Evolutionary conservation across 2,329 filamentous ascomycete species (phyloP), one percentile per base, ranked within the genome.

Genomic region (Hirsutella minnesotensis): DNA sequence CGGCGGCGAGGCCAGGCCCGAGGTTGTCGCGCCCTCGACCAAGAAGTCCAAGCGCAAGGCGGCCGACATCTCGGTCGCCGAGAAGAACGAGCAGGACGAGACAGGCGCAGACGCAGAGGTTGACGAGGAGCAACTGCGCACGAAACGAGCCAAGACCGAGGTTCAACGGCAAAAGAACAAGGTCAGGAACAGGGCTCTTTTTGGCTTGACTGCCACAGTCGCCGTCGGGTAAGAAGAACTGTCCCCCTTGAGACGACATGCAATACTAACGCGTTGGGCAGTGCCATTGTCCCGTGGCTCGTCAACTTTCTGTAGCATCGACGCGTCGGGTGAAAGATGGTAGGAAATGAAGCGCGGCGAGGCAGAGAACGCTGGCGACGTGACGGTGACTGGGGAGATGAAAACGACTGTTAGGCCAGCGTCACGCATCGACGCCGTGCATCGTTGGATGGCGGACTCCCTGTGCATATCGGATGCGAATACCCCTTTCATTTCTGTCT

Each of bases 141-240:
- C 79, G 60, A 96, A 96, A 77, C 86, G 83, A 58, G 78, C 76
- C 34, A 86, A 81, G 70, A 83, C 87, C 1, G 84, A 92, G 59
- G 76, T 84, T 37, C 83, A 92, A 63, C 62, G 94, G 51, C 82
- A 82, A 62, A 89, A 87, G 66, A 83, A 94, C 65, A 84, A 81
- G 56, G 86, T 95, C 51, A 82, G 86, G 65, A 86, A 81, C 63
- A 79, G 88, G 57, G 87, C 92, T 38, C 69, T 95, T 47, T 74
- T 94, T 49, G 90, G 92, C 45, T 77, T 96, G 42, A 86, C 82
- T 48, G 87, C 87, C 45, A 92, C 86, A 38, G 73, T 95, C 60
- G 86, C 86, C 44, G 75, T 95, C 62, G 89, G 89, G 92, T 96
- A 77, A 69, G 88, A 83, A 15, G 15, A 9, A 10, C 31, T 15